Base-by-base conservation (phyloP, 768 basidiomycete genomes). In the Boletus tylopilopsis region DNA sequence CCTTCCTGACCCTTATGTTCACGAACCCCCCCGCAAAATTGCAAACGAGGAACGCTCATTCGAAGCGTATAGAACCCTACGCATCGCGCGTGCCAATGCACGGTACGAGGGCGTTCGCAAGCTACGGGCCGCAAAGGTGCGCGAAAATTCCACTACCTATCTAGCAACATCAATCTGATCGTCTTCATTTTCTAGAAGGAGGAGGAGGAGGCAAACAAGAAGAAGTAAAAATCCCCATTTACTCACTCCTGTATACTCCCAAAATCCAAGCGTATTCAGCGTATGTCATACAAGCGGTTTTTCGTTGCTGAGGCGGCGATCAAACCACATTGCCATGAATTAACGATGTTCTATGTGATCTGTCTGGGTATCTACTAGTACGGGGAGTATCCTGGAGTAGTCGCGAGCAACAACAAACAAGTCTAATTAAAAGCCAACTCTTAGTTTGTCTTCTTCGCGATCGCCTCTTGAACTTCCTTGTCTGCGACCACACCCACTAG, bases 1-100 rank as follows among this genome's bases (percentile, higher is more conserved):
- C 47, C 77, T 98, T 55, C 87, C 92, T 47, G 67, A 81, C 45
- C 67, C 79, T 50, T 80, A 79, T 71, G 71, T 74, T 40, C 80
- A 79, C 59, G 96, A 99, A 72, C 72, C 79, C 25, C 96, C 96
- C 62, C 90, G 96, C 70, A 87, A 89, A 74, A 96, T 98, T 68
- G 90, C 92, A 54, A 73, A 78, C 41, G 89, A 90, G 62, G 96
- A 99, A 73, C 89, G 86, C 67, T 80, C 84, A 55, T 88, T 93
- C 76, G 66, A 89, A 59, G 95, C 96, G 7, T 97, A 81, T 85
- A 79, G 78, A 70, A 81, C 93, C 57, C 89, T 97, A 63, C 93
- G 95, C 63, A 71, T 77, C 49, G 84, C 85, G 60, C 88, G 94
- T 59, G 87, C 92, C 59, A 77, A 82, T 66, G 77, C 85, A 56